A percentile compares a stretch with the other conserved stretches of the same genome.
phyloP scores from a whole-genome alignment of 495 filamentous ascomycete genomes.

The Trichoderma reesei region DNA sequence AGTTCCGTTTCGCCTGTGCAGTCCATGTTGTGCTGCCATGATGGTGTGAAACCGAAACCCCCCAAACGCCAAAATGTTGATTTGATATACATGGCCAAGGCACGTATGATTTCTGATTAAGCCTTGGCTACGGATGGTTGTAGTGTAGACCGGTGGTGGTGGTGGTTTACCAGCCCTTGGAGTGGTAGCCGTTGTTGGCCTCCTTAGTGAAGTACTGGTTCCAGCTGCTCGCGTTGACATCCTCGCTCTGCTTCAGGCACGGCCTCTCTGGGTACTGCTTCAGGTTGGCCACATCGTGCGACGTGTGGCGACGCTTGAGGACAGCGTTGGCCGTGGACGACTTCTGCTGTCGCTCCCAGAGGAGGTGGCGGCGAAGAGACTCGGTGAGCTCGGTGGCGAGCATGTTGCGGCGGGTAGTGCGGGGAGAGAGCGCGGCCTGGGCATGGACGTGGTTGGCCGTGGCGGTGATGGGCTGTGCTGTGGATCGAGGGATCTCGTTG shows the following conservation, averaged over 20 bases:
- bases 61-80: background rate
- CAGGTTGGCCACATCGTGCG: constrained; percentile 77
- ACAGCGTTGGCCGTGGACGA: constrained; percentile 79
- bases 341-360: constrained; percentile 43
- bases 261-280: constrained; percentile 59
- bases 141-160: constrained; percentile 18
- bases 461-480: constrained; percentile 71
- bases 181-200: constrained; percentile 40
- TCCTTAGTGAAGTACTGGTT: constrained; percentile 41
- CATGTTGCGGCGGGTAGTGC: constrained; percentile 95
- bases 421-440: constrained; percentile 64
- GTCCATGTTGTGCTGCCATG: constrained; percentile 23
- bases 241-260: constrained; percentile 39
- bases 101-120: constrained; percentile 12
- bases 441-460: constrained; percentile 57
- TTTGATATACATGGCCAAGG: constrained; percentile 7
- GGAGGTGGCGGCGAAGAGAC: constrained; percentile 31
- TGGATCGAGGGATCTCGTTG: constrained; percentile 59
- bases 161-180: constrained; percentile 41
- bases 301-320: constrained; percentile 83
- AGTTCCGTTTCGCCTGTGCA: constrained; percentile 30
- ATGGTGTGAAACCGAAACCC: constrained; percentile 14
- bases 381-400: constrained; percentile 73
- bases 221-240: constrained; percentile 37
- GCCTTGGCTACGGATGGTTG: constrained; percentile 14